phyloP scores from a whole-genome alignment of 345 rosid species.

The Capsella bursapastoris region DNA sequence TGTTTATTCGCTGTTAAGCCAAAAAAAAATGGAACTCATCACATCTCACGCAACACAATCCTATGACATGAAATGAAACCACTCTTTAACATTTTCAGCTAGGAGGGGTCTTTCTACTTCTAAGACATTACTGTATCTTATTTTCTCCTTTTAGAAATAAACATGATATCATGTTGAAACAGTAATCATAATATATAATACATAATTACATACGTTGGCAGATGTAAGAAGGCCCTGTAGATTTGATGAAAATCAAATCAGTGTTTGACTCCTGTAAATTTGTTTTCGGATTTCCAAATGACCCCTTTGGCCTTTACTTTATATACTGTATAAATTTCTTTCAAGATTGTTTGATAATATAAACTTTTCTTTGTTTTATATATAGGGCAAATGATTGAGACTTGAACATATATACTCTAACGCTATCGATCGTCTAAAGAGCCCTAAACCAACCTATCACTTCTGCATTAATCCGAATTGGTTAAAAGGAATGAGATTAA shows the following conservation, averaged over 20 bases:
- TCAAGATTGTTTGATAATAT: background rate
- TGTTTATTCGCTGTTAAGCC: background rate
- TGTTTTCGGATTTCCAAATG: too few relatives aligned
- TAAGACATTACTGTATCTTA: background rate
- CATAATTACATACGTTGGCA: too few relatives aligned
- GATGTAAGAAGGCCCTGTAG: too few relatives aligned
- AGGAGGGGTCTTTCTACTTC: background rate
- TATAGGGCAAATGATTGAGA: slow-evolving; percentile 3
- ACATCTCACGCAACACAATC: background rate
- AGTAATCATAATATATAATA: too few relatives aligned
- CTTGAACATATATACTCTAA: background rate
- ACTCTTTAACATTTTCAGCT: background rate
- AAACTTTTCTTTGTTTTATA: too few relatives aligned
- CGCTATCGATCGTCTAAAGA: background rate
- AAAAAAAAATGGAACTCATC: background rate
- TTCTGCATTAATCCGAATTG: background rate
- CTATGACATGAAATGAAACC: background rate
- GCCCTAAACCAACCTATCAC: background rate
- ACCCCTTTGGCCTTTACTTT: too few relatives aligned
- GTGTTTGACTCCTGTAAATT: too few relatives aligned
- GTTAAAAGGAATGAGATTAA: slow-evolving; percentile 4
- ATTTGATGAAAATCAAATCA: too few relatives aligned
- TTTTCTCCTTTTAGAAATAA: slow-evolving; percentile 6
- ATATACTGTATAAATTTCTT: too few relatives aligned
- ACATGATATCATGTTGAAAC: too few relatives aligned